Conservation (phyloP, 495 filamentous ascomycete genomes). For the Chlorociboria aeruginascens region DNA sequence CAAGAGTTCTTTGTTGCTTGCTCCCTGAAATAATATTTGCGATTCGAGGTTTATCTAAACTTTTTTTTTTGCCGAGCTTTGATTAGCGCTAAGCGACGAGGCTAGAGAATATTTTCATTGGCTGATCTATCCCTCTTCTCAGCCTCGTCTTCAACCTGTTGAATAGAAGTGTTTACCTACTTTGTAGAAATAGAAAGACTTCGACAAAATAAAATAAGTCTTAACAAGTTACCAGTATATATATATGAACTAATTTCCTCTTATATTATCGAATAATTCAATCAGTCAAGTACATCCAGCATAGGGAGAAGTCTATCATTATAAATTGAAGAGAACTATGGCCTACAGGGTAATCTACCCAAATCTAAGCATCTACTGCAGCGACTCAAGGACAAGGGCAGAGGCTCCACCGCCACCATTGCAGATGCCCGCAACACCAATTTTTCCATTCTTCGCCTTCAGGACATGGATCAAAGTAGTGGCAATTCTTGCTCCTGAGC, state of each 20-base stretch:
- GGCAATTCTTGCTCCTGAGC: slow-evolving; percentile 84
- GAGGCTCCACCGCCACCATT: slow-evolving; percentile 94
- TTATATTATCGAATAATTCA: no score
- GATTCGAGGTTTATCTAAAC: background rate
- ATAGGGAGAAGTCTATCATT: no score
- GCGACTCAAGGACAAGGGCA: slow-evolving; percentile 73
- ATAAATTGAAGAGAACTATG: background rate
- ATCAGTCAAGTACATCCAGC: no score
- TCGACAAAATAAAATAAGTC: no score
- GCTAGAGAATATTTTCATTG: background rate
- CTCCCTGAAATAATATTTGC: background rate
- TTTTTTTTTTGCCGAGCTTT: no score
- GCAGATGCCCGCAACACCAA: slow-evolving; percentile 91
- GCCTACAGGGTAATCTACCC: background rate
- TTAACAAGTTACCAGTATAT: no score
- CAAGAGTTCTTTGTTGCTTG: background rate
- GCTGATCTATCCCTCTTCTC: background rate
- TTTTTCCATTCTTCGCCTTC: slow-evolving; percentile 80
- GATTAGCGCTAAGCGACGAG: background rate
- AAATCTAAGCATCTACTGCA: slow-evolving; percentile 10
- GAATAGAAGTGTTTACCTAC: no score
- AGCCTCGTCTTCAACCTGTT: background rate
- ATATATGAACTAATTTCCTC: no score
- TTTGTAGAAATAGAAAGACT: no score
- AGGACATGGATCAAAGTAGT: slow-evolving; percentile 85